phyloP scores from a whole-genome alignment of 805 yeast genomes.

The Yamadazyma scolyti region DNA sequence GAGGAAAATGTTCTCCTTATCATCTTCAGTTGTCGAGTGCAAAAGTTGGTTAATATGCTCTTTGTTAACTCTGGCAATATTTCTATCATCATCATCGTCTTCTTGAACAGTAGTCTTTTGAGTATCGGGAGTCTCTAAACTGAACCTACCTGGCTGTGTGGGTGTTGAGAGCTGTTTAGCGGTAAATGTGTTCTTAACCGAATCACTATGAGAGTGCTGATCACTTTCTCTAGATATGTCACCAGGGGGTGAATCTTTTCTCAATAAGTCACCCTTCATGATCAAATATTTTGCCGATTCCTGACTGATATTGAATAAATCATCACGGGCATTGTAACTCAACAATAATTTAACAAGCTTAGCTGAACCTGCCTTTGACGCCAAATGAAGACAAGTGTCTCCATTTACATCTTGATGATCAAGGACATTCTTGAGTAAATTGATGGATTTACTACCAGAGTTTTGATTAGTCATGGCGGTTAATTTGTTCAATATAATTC shows the following conservation, averaged over 20 bases:
- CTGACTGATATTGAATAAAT: slow-evolving; percentile 37
- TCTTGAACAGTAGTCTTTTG: slow-evolving; percentile 43
- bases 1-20: slow-evolving; percentile 47
- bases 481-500: slow-evolving; percentile 68
- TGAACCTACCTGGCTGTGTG: slow-evolving; percentile 13
- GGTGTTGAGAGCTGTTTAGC: slow-evolving; percentile 24
- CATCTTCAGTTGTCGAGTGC: slow-evolving; percentile 23
- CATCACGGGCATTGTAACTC: slow-evolving; percentile 78
- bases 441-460: slow-evolving; percentile 44
- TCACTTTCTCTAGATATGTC: no score
- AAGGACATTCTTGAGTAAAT: slow-evolving; percentile 56
- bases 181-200: slow-evolving; percentile 7
- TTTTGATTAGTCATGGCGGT: slow-evolving; percentile 39
- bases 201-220: no score
- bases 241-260: slow-evolving; percentile 6
- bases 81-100: slow-evolving; percentile 34
- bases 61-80: slow-evolving; percentile 27
- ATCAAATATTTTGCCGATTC: slow-evolving; percentile 44
- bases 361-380: slow-evolving; percentile 62
- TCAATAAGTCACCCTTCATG: slow-evolving; percentile 33
- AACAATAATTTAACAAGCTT: slow-evolving; percentile 76
- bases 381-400: slow-evolving; percentile 81
- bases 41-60: slow-evolving; percentile 27
- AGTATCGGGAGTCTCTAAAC: slow-evolving; percentile 41
- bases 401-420: slow-evolving; percentile 82